Percentiles rank a stretch among this genome's conserved stretches.
phyloP scores from a whole-genome alignment of 2,329 filamentous ascomycete species.

The Aspergillus clavatus region DNA sequence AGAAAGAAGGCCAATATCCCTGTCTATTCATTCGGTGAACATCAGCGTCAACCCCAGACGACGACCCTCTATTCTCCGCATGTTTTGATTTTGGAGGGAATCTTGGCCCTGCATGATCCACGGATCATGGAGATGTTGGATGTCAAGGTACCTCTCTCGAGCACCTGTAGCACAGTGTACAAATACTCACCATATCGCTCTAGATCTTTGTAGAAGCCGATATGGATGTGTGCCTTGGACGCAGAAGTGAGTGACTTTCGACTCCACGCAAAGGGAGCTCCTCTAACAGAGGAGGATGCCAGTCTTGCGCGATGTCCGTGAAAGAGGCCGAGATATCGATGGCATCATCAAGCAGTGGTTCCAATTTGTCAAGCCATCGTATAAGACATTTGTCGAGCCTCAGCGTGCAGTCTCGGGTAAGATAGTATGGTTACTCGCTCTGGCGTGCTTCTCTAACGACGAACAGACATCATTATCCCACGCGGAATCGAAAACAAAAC shows the following conservation, averaged over 20 bases:
- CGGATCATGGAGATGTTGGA: constrained; percentile 82
- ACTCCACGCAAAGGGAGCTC: neutral
- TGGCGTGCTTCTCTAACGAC: constrained; percentile 8
- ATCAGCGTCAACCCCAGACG: constrained; percentile 71
- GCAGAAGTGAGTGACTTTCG: constrained; percentile 61
- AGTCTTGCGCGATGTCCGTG: constrained; percentile 83
- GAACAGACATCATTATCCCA: constrained; percentile 81
- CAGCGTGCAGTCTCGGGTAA: constrained; percentile 78
- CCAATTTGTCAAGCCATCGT: constrained; percentile 91
- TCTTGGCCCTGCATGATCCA: constrained; percentile 86
- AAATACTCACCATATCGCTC: constrained; percentile 8
- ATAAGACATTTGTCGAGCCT: constrained; percentile 87
- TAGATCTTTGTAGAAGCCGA: constrained; percentile 95
- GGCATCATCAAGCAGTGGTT: constrained; percentile 99
- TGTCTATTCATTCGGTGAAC: constrained; percentile 90
- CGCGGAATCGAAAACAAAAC: constrained; percentile 92
- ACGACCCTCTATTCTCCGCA: constrained; percentile 94
- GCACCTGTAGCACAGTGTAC: neutral
- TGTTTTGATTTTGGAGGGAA: constrained; percentile 91
- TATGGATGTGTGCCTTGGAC: constrained; percentile 83
- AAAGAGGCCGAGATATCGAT: constrained; percentile 85
- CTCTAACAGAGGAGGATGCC: constrained; percentile 20
- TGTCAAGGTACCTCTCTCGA: constrained; percentile 62
- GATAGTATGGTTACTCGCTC: constrained; percentile 13
- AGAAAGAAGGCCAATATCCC: constrained; percentile 70